Percentiles rank a stretch among this genome's conserved stretches.
Evolutionary conservation across 2,329 filamentous ascomycete species (phyloP).

Genomic region (Thyridium curvatum): DNA sequence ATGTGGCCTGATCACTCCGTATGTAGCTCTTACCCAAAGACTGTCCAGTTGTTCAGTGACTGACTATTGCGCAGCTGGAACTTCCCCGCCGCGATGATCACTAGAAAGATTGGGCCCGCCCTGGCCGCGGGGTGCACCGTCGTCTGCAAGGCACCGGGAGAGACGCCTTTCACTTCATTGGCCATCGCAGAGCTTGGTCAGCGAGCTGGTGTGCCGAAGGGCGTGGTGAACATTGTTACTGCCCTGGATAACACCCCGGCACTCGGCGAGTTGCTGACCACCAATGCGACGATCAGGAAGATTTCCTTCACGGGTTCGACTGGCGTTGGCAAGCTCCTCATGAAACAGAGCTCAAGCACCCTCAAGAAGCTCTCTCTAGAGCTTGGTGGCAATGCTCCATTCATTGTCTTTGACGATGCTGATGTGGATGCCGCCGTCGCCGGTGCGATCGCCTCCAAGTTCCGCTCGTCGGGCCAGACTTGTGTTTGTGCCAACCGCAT

Average conservation of each 20-base stretch:
- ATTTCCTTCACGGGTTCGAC: slow-evolving; percentile 89
- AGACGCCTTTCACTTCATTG: slow-evolving; percentile 87
- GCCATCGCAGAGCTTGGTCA: slow-evolving; percentile 81
- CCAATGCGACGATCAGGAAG: slow-evolving; percentile 73
- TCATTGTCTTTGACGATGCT: slow-evolving; percentile 95
- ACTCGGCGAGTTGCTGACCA: slow-evolving; percentile 72
- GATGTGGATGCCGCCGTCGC: slow-evolving; percentile 79
- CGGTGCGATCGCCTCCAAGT: slow-evolving; percentile 82
- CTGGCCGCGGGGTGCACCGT: slow-evolving; percentile 94
- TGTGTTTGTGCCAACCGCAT: slow-evolving; percentile 87
- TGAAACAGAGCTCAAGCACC: slow-evolving; percentile 81
- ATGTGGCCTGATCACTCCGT: slow-evolving; percentile 76
- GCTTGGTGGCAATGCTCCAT: slow-evolving; percentile 89
- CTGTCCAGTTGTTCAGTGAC: no score
- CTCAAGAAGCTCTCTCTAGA: slow-evolving; percentile 82
- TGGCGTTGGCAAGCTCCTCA: slow-evolving; percentile 64
- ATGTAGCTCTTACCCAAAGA: slow-evolving; percentile 22
- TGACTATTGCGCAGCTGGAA: slow-evolving; percentile 52
- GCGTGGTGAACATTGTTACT: slow-evolving; percentile 86
- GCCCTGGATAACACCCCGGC: slow-evolving; percentile 71
- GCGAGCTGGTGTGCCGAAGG: slow-evolving; percentile 82
- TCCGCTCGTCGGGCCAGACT: slow-evolving; percentile 91
- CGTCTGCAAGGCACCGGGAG: slow-evolving; percentile 85
- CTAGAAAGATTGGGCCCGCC: slow-evolving; percentile 63
- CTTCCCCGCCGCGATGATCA: slow-evolving; percentile 75